These are phyloP conservation scores for Phialocephala sp. DNA, from an alignment of 2,329 filamentous ascomycete genomes.

Conservation along the genomic window DNA sequence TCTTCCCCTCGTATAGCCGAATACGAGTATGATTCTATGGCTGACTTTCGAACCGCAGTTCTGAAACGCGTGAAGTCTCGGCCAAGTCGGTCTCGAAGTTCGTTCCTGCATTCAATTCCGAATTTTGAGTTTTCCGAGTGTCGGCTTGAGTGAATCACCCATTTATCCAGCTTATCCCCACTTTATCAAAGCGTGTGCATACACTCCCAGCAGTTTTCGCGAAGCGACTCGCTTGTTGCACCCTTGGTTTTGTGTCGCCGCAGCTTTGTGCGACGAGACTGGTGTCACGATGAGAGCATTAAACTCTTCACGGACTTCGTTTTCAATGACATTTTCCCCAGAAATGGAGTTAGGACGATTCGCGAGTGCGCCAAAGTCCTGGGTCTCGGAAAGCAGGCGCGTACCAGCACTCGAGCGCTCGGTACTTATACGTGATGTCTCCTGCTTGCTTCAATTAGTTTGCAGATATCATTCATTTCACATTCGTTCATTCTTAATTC, in stretches of 20 bases:
- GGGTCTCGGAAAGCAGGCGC: neutral
- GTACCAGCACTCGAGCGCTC: neutral
- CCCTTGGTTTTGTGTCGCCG: conserved; percentile 6
- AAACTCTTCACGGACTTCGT: neutral
- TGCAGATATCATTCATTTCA: conserved; percentile 1
- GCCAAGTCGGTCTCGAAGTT: neutral
- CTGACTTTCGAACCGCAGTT: neutral
- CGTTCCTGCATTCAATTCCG: conserved; percentile 5
- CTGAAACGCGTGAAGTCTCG: conserved; percentile 20
- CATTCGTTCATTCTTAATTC: conserved; percentile 4
- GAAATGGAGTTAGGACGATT: conserved; percentile 17
- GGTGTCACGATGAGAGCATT: conserved; percentile 9
- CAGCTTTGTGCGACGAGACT: conserved; percentile 23
- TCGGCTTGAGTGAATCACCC: neutral
- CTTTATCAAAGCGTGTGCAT: neutral
- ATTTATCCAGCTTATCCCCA: neutral
- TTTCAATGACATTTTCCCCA: conserved; percentile 21
- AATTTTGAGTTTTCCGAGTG: conserved; percentile 10
- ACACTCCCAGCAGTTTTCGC: neutral
- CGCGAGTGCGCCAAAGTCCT: conserved; percentile 4
- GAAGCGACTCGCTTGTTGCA: conserved; percentile 13
- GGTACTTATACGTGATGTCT: conserved; percentile 1
- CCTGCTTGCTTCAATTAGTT: neutral
- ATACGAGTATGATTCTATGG: neutral
- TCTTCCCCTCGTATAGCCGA: conserved; percentile 7